phyloP scores from a whole-genome alignment of 2,329 filamentous ascomycete species.

The Apiospora kogelbergensis region DNA sequence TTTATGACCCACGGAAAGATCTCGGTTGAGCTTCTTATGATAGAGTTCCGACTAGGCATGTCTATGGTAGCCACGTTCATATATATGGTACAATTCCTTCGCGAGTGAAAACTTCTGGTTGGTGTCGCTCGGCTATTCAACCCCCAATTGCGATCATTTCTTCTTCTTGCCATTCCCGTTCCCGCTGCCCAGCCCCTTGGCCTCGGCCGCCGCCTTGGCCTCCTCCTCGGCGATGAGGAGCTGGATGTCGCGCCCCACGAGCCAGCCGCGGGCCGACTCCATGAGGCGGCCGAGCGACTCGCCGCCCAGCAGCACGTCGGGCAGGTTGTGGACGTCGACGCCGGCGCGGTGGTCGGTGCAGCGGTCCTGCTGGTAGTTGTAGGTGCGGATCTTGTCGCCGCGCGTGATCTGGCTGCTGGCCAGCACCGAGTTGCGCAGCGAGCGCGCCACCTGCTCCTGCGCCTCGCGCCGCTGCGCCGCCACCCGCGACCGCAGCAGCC shows the following conservation, averaged over 20 bases:
- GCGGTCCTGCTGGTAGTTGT: constrained; percentile 74
- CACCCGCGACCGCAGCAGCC: constrained; percentile 75
- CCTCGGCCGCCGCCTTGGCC: constrained; percentile 34
- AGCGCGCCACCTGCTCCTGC: constrained; percentile 76
- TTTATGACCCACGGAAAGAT: background rate
- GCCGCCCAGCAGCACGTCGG: constrained; percentile 74
- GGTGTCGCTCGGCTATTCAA: background rate
- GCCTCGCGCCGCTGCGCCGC: constrained; percentile 79
- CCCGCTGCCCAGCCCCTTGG: constrained; percentile 7
- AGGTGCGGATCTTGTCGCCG: constrained; percentile 91
- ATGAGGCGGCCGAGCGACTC: constrained; percentile 73
- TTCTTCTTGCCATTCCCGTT: constrained; percentile 16
- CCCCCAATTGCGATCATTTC: background rate
- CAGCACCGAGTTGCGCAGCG: constrained; percentile 74
- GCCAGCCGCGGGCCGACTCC: constrained; percentile 74
- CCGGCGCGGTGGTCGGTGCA: constrained; percentile 89
- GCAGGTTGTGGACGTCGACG: constrained; percentile 75
- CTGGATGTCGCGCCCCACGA: constrained; percentile 73
- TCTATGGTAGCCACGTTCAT: background rate
- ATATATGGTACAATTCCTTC: background rate
- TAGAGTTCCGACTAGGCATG: background rate
- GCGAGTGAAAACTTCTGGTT: background rate
- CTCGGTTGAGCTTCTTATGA: background rate
- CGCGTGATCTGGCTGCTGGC: constrained; percentile 80
- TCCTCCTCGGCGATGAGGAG: constrained; percentile 65